phyloP scores from a whole-genome alignment of 148 eudicot genomes.

The Chenopodium berlandieri region DNA sequence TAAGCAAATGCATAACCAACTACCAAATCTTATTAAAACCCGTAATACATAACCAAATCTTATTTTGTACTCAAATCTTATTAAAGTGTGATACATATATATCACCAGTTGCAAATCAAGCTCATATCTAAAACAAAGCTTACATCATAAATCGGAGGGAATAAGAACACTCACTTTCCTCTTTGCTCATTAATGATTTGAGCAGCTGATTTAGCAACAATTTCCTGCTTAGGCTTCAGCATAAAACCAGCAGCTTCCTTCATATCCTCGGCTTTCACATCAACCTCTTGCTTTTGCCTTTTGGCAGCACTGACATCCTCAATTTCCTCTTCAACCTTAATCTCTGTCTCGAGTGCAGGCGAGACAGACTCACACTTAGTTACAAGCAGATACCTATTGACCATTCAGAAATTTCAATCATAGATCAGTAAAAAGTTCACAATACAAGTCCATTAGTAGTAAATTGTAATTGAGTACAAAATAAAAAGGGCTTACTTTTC shows the following conservation, averaged over 20 bases:
- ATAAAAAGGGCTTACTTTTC: slow-evolving; percentile 56
- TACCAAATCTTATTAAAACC: not conserved
- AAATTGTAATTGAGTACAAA: not conserved
- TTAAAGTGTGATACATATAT: not conserved
- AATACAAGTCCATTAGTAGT: not conserved
- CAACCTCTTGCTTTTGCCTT: slow-evolving; percentile 35
- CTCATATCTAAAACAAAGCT: not conserved
- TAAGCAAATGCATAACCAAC: not conserved
- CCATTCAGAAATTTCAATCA: slow-evolving; percentile 5
- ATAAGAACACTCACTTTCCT: slow-evolving; percentile 53
- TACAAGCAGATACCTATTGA: slow-evolving; percentile 68
- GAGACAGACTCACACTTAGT: slow-evolving; percentile 73
- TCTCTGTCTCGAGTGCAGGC: slow-evolving; percentile 75
- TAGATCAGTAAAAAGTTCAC: not conserved
- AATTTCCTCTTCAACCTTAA: slow-evolving; percentile 39
- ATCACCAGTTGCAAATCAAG: not conserved
- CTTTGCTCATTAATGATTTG: slow-evolving; percentile 81
- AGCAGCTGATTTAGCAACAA: slow-evolving; percentile 78
- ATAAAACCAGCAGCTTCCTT: slow-evolving; percentile 45
- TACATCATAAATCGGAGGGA: not conserved
- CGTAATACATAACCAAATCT: too few relatives aligned
- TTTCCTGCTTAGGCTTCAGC: slow-evolving; percentile 75
- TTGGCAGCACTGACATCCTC: slow-evolving; percentile 23
- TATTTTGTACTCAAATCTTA: too few relatives aligned
- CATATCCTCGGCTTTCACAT: slow-evolving; percentile 30